Base-by-base conservation (phyloP, 371 early-diverging fungal genomes). In the Dentiscutata heterogama region DNA sequence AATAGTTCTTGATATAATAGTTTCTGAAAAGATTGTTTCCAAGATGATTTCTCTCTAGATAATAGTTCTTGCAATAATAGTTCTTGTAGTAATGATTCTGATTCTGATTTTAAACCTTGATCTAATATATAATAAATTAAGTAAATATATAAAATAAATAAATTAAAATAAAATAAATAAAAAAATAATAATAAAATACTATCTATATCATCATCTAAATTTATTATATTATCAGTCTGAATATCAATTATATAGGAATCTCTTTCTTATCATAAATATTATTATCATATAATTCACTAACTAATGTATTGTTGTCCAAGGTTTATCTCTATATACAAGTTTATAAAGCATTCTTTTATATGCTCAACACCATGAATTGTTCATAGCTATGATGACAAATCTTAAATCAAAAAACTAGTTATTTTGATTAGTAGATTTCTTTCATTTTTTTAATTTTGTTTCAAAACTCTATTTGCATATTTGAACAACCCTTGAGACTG, bases 401-500 rank as follows among this genome's bases (percentile, higher is more conserved):
- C 7, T 29, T 76, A 76, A 42, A 4, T 10, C 76, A 56, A 60
- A 60, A 42, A 6, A 46, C 76, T 35, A 76, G 58, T 61, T 39
- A 20, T 58, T 6, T 5, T 11, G 42, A 39, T 6, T 39, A 39
- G 39, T 39, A 39, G 39, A 3, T 39, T 39, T 25, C n/a, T n/a
- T 75, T 39, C n/a, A 76, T 76, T 76, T 61, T 29, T 22, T n/a
- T 39, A 60, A 25, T 76, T 39, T 76, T 27, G 39, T 39, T 39
- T 39, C 31, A 76, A 18, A 76, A 58, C n/a, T 42, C 16, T 11
- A 58, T 76, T 76, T 31, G 50, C 22, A 7, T 18, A n/a, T 61
- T 60, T 60, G 35, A 60, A 20, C 31, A 76, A n/a, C 10, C 13
- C 25, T 60, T 76, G 60, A 3, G 18, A 18, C n/a, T 22, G n/a